Conservation (phyloP, 1,284 basidiomycete genomes). For the Leccinum griseonigrum region DNA sequence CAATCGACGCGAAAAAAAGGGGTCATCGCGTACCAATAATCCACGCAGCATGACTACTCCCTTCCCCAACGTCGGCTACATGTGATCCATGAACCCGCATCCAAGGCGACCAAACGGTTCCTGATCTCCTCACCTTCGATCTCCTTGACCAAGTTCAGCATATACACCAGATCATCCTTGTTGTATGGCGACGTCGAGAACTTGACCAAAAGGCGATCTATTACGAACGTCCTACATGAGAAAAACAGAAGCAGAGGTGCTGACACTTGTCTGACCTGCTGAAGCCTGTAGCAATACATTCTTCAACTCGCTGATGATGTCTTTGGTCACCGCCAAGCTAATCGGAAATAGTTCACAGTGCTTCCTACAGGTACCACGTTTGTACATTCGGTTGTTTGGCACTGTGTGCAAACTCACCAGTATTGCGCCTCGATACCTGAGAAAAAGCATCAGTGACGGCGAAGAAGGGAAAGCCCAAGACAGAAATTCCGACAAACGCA, state of each 20-base stretch:
- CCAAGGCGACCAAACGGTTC: neutral
- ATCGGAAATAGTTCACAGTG: slow-evolving; percentile 33
- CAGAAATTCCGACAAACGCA: slow-evolving; percentile 16
- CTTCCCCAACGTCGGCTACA: slow-evolving; percentile 8
- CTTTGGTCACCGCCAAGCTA: slow-evolving; percentile 19
- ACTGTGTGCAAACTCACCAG: slow-evolving; percentile 18
- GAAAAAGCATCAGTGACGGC: neutral
- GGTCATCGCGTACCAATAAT: slow-evolving; percentile 22
- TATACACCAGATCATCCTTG: slow-evolving; percentile 22
- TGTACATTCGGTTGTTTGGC: neutral
- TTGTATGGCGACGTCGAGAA: slow-evolving; percentile 33
- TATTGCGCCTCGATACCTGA: slow-evolving; percentile 30
- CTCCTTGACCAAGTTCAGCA: slow-evolving; percentile 31
- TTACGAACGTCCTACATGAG: neutral
- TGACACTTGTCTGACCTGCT: slow-evolving; percentile 18
- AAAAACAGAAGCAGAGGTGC: neutral
- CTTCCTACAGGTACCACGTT: slow-evolving; percentile 16
- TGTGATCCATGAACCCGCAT: neutral
- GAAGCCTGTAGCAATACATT: slow-evolving; percentile 27
- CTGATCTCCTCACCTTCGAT: slow-evolving; percentile 19
- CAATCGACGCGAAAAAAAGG: neutral
- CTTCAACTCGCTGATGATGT: slow-evolving; percentile 23
- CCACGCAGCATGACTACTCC: slow-evolving; percentile 22
- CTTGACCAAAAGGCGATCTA: slow-evolving; percentile 30
- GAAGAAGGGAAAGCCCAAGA: neutral